Base-by-base conservation (phyloP, 441 rosid genomes). In the Erodium texanum region DNA sequence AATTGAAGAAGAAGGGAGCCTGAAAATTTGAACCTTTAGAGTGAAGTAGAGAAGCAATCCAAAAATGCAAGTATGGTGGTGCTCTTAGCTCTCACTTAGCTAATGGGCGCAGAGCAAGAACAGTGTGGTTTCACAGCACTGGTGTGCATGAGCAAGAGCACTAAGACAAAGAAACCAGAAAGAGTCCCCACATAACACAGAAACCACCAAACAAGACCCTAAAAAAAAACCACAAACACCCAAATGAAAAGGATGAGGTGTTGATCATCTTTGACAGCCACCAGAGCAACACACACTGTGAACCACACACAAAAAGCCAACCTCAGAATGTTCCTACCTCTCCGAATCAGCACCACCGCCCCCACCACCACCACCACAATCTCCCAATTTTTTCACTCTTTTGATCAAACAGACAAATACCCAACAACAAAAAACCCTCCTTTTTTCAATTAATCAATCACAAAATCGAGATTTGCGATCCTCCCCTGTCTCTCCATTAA, bases 191-290 rank as follows among this genome's bases (percentile, higher is more conserved):
- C 32, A 24, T 23, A 67, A 34, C 78, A 78, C 79, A 79, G 77
- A 77, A 67, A 74, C 75, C 70, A 71, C 77, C 80, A 71, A 78
- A 78, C 84, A 79, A 76, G 67, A 43, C 50, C 50, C 3, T n/a
- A 72, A 64, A 52, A 50, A 50, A 54, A 36, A n/a, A n/a, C n/a
- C 20, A 54, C 8, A 54, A 18, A 54, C 22, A 16, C 79, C 73
- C 80, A 76, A 69, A 77, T 80, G 67, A 77, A 78, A 81, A 81
- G 78, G 80, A 83, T 84, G 87, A 81, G 87, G 72, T 82, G 89
- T 82, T 83, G 71, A 78, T 83, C 85, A 72, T 80, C 81, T 75
- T 82, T 79, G 84, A 82, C 79, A 79, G 81, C 83, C 78, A 80
- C 85, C 84, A 70, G 71, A 73, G 67, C 81, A 73, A 71, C 74